Evolutionary conservation across 2,329 filamentous ascomycete species (phyloP), one percentile per base, ranked within the genome.

Genomic region (Arthrobotrys entomopaga): DNA sequence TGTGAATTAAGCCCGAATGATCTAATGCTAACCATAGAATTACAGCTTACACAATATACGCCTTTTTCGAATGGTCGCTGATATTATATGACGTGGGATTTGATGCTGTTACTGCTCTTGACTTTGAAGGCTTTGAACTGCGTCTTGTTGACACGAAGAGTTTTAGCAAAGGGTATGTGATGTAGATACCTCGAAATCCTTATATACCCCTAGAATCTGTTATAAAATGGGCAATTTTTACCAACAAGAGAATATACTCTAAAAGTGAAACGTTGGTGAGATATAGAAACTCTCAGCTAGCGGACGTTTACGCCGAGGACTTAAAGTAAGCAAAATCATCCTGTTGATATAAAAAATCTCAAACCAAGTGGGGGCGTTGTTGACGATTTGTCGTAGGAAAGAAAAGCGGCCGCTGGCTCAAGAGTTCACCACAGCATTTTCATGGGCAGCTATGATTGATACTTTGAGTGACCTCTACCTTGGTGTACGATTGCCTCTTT

Each of bases 61-160:
- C 95, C 76, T 97, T 99, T 83, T 97, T 98, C 82, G 95, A 99
- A 82, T 99, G 95, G 95, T 85, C 93, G 20, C 85, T 99, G 76
- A 93, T 99, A 80, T 84, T 99, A 78, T 92, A 97, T 81, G 95
- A 99, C 82, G 93, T 99, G 69, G 94, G 87, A 29, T 99, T 99
- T 83, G 95, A 99, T 83, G 92, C 95, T 60, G 90, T 98, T 72
- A 98, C 95, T 10, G 90, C 92, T 67, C 84, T 96, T 79, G 95
- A 99, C 84, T 99, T 98, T 84, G 86, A 89, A 76, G 88, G 90
- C 64, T 91, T 98, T 80, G 94, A 98, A 82, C 84, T 99, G 79
- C 86, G 93, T 78, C 86, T 99, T 77, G 92, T 88, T 84, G 94
- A 98, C 84, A 87, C 93, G 78, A 94, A 93, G 84, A 93, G 93